Base-by-base conservation (phyloP, 352 stramenopile species). In the Pythium myriotylum region DNA sequence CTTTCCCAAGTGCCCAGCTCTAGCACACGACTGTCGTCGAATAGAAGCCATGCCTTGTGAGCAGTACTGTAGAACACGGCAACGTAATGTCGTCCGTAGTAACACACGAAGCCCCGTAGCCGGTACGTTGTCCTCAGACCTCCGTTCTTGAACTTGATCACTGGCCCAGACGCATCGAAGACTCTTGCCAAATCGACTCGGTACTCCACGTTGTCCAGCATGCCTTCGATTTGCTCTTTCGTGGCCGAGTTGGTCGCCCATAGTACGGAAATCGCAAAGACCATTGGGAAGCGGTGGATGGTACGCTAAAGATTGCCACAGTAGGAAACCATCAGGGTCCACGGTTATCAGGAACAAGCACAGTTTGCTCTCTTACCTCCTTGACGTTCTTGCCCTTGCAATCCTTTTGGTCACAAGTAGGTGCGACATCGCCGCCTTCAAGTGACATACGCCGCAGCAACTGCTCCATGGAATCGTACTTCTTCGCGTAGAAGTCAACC, bases 11-110 rank as follows among this genome's bases (percentile, higher is more conserved):
- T 64, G 20, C 86, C 86, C 33, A 94, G 80, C 49, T 92, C 81
- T 3, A 88, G 68, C 22, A 94, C 86, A 16, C 81, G 84, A 23
- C 73, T 91, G 52, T 94, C 86, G 37, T 94, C 86, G 47, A 94
- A 93, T 29, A 94, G 76, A n/a, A 93, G 58, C 86, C 86, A 94
- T 67, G 88, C 88, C 46, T 92, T 88, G 72, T 94, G 86, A 9
- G 85, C 84, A 33, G 84, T 94, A 55, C 75, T 89, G 76, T 92
- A 93, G 47, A 94, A 94, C 3, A 93, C 63, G 14, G 86, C 82
- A 35, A 94, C 79, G 58, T 94, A 94, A 60, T 94, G 86, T 4
- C 74, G 77, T 1, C 86, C 86, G 49, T 94, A 94, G 60, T 94
- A 94, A 62, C 86, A 94, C 27, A 94, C 86, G 61, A 94, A 88